Evolutionary conservation across 202 grass and related monocot species (phyloP), one percentile per base, ranked within the genome.

Genomic region (Panicum virgatum): DNA sequence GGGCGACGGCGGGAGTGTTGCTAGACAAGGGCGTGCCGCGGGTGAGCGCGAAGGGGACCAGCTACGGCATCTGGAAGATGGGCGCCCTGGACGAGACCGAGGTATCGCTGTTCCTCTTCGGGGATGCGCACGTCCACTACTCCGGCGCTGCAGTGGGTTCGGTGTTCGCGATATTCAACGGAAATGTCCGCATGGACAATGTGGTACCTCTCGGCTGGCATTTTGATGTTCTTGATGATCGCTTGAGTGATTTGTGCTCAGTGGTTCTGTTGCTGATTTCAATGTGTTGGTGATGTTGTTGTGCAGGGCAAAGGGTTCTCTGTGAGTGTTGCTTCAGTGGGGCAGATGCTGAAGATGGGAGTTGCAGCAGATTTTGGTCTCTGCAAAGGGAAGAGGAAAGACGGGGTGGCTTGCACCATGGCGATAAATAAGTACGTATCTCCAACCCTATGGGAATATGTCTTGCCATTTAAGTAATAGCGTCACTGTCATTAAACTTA

Each of bases 341-440:
- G 82, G 45, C 90, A 95, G 56, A 95, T 93, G 90, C 53, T 95
- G 67, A 98, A 93, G 76, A 89, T 95, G 78, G 96, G 96, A 38
- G 58, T 87, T 22, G 94, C 92, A 3, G 86, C 87, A 0, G 96
- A 98, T 85, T 93, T 89, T 42, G 89, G 85, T 43, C 22, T 91
- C 60, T 98, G 92, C 76, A 98, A 91, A 86, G 96, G 96, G 58
- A 98, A 90, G 79, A 95, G 90, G 81, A 95, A 98, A 82, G 96
- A 98, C 51, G 96, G 96, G 14, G 77, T 93, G 83, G 76, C 86
- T 26, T 98, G 96, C 80, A 91, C 88, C 57, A 98, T 98, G 96
- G 80, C 44, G 40, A 91, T 94, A 88, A 91, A 87, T 79, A 98
- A 92, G 96, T 98, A 95, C 25, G 84, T 38, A 48, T 43, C 37